Evolutionary conservation across 208 protist genomes (phyloP), one percentile per base, ranked within the genome.

Genomic region (Trypanosoma mega): DNA sequence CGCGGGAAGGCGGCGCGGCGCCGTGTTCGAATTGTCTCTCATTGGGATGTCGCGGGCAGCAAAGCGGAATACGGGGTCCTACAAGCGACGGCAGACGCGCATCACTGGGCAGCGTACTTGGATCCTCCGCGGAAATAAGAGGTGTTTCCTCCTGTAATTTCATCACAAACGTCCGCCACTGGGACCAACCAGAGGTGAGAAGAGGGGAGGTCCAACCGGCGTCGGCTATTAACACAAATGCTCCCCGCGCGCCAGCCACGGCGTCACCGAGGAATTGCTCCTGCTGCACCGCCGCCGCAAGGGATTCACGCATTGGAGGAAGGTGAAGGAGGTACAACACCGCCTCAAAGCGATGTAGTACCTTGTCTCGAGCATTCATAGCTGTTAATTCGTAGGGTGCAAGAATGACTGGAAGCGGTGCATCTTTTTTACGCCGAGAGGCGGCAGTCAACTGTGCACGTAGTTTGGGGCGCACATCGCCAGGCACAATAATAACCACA

Each of bases 311-410:
- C 9, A 34, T 72, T 1, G 70, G 50, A 1, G 63, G 54, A 3
- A 82, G 58, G 6, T 73, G 66, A 27, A 95, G 43, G 18, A 87
- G 33, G 62, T 95, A 94, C 9, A 92, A 11, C 20, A 94, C 80
- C 1, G 80, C 80, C 16, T 89, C 76, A 51, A 82, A 94, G 2
- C 37, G 61, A 52, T 90, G 80, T 21, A 67, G 56, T 33, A 56
- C 68, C 34, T 63, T 56, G 54, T 89, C 83, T 1, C 87, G 72
- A 16, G 60, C 53, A 62, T 87, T 83, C 63, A 94, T 76, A 8
- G 80, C 80, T 0, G 74, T 74, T 37, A 94, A 62, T 39, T 94
- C 87, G 66, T 94, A 82, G 31, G 84, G 82, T n/a, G 75, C 80
- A 2, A 94, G 57, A 1, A 94, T 33, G 6, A 64, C 72, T 2